Conservation (phyloP, 2,329 filamentous ascomycete species). For the Ploettnerulaceae sp. region DNA sequence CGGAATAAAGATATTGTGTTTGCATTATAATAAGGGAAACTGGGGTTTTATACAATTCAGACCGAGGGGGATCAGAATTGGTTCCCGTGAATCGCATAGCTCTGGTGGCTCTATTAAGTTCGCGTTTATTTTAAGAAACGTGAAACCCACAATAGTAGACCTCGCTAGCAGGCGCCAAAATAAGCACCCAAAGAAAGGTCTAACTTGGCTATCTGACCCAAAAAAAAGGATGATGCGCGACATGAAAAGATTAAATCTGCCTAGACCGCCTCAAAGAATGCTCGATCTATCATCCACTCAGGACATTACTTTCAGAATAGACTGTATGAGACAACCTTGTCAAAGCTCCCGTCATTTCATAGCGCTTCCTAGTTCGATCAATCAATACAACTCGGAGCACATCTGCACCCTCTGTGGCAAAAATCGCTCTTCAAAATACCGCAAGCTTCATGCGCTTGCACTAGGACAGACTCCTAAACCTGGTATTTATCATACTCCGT, state of each 20-base stretch:
- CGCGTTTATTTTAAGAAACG: constrained; percentile 8
- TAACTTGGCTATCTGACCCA: background rate
- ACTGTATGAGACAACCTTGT: no score
- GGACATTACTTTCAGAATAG: background rate
- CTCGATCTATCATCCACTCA: no score
- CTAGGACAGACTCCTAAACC: constrained; percentile 7
- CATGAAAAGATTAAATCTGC: background rate
- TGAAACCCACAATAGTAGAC: background rate
- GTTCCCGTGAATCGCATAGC: background rate
- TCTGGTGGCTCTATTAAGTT: background rate
- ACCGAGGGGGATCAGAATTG: background rate
- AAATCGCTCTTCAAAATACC: constrained; percentile 8
- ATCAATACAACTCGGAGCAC: background rate
- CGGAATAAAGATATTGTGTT: background rate
- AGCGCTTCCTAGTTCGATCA: background rate
- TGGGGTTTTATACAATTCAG: constrained; percentile 3
- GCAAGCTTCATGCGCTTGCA: constrained; percentile 3
- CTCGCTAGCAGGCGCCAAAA: background rate
- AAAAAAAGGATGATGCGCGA: background rate
- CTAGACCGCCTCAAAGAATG: background rate
- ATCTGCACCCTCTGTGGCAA: constrained; percentile 8
- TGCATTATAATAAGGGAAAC: background rate
- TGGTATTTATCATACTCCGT: constrained; percentile 10
- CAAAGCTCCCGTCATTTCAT: no score
- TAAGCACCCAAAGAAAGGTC: background rate